Evolutionary conservation across 2,329 filamentous ascomycete species (phyloP), one percentile per base, ranked within the genome.

Genomic region (Pseudocercospora musae): DNA sequence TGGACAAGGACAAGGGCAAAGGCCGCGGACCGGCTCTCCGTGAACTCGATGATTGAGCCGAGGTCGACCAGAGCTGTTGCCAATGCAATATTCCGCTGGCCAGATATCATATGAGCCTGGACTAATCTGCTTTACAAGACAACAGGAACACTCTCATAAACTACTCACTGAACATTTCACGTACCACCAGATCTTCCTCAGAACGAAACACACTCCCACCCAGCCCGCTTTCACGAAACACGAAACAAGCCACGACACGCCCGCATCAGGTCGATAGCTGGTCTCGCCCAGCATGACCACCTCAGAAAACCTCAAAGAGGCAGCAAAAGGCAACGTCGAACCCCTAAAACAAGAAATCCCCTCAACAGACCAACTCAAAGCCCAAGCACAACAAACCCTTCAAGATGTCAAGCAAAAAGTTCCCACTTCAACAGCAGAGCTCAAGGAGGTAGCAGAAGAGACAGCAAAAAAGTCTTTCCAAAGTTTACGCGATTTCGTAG

Each of bases 401-500:
- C 62, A 69, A 59, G 60, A 66, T 49, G 66, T 58, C 27, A 66
- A 64, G 44, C 58, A 69, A 31, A 62, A 59, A 59, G 60, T 69
- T 18, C 66, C 67, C 52, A 65, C 57, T 21, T 76, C 75, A 6
- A 72, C 70, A 9, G 77, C 79, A 56, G 80, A 84, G 70, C 71
- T 84, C 63, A 84, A 84, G 66, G 74, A 84, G 66, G 80, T 83
- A 75, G 81, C 81, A 59, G 78, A 78, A 57, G 77, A 77, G 46
- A 81, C 80, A 2, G 77, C 80, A 8, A 84, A 84, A 69, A 79
- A 79, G 53, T 84, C 84, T 1, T 73, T 88, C 52, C 84, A 86
- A 59, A 86, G 86, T 76, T 77, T 96, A 66, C 89, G 94, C 63
- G 95, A 94, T 46, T 85, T 99, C 57, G 88, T 84, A 8, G 94